Conservation (phyloP, 2,329 filamentous ascomycete species). For the Aspergillus amoenus region DNA sequence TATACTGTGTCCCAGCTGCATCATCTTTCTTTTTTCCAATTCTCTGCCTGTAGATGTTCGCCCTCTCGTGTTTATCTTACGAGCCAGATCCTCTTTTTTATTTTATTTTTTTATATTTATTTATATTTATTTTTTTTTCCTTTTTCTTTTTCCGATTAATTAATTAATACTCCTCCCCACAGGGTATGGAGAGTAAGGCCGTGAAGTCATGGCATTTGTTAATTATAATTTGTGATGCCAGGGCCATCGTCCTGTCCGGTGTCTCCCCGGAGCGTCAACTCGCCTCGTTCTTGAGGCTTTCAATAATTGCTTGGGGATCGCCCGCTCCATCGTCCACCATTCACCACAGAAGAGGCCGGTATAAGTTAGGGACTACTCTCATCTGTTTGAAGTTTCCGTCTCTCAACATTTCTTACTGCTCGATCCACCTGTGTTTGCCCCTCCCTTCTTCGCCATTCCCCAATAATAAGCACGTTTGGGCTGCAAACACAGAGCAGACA, state of each 20-base stretch:
- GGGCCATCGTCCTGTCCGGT: background rate
- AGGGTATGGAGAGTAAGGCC: background rate
- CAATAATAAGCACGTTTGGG: constrained; percentile 13
- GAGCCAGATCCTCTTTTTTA: background rate
- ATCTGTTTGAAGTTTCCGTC: constrained; percentile 7
- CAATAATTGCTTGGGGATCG: constrained; percentile 15
- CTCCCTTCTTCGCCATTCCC: constrained; percentile 5
- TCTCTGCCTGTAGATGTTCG: background rate
- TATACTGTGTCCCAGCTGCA: background rate
- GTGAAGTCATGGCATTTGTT: background rate
- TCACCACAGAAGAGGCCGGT: background rate
- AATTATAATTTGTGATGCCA: constrained; percentile 3
- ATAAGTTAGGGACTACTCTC: constrained; percentile 15
- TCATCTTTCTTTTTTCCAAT: constrained; percentile 4
- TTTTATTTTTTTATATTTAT: no score
- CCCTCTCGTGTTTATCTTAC: background rate
- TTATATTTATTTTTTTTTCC: background rate
- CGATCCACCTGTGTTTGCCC: constrained; percentile 7
- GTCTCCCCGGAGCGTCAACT: background rate
- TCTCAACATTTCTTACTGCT: constrained; percentile 4
- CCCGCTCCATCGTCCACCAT: background rate
- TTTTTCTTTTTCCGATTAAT: constrained; percentile 7
- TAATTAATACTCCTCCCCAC: constrained; percentile 4
- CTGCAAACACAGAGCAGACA: constrained; percentile 6
- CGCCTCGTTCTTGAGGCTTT: constrained; percentile 11